A percentile compares a stretch with the other conserved stretches of the same genome.
Conservation (phyloP, 2,329 filamentous ascomycete species). For the Pestalotiopsis sp. region DNA sequence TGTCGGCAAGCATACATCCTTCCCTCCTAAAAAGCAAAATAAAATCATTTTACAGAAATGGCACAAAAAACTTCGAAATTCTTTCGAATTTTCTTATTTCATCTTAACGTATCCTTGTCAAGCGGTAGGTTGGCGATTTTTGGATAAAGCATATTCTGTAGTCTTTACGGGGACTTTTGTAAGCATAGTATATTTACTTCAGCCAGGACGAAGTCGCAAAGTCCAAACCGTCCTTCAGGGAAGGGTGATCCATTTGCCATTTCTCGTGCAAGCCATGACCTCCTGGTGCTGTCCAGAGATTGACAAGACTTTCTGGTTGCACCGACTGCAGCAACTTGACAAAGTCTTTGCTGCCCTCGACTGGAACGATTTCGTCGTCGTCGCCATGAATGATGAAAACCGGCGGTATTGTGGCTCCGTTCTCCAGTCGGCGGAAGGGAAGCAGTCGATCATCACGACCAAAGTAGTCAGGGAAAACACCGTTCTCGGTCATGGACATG, state of each 20-base stretch:
- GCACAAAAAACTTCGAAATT: too few species aligned
- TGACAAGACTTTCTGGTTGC: background rate
- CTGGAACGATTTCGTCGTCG: background rate
- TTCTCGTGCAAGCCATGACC: background rate
- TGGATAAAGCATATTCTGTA: too few species aligned
- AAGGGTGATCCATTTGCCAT: background rate
- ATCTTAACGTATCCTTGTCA: too few species aligned
- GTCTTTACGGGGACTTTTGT: too few species aligned
- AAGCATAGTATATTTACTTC: too few species aligned
- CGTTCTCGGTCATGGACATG: background rate
- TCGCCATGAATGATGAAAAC: background rate
- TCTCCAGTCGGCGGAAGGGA: background rate
- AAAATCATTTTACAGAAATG: too few species aligned
- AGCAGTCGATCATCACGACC: background rate
- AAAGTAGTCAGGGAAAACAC: background rate
- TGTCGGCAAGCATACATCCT: too few species aligned
- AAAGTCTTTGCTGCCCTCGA: background rate
- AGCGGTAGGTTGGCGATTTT: too few species aligned
- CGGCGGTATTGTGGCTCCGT: background rate
- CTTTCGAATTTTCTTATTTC: too few species aligned
- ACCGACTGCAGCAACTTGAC: background rate
- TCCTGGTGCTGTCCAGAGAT: background rate
- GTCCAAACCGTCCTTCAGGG: background rate
- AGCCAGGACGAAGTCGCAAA: background rate
- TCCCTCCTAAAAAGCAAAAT: too few species aligned